Evolutionary conservation across 1,284 basidiomycete species (phyloP), one percentile per base, ranked within the genome.

Genomic region (Coniferiporia weirii): DNA sequence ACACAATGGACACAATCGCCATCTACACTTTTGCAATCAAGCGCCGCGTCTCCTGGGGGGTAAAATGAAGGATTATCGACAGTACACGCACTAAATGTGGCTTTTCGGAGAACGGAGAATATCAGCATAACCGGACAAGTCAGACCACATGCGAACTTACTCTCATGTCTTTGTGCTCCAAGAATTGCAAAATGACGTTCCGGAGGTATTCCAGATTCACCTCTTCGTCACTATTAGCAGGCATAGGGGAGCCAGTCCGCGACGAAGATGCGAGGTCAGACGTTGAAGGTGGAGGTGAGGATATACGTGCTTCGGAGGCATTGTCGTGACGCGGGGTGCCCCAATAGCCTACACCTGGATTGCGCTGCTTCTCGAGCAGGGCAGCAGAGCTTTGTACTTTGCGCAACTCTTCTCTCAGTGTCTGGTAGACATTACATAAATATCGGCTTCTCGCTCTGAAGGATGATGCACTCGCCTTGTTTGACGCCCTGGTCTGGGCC

Each of bases 261-360:
- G 76, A 72, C 61, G 66, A 54, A 1, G 61, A 64, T 5, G 75
- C 71, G 0, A 73, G 64, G n/a, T 79, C 76, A 15, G 77, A 36
- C 12, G 57, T 73, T 2, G 78, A 68, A 20, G 67, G 67, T 19
- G 78, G 78, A 15, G 80, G 78, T 27, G 77, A 71, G 7, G 81
- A 79, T 32, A 75, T 75, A 20, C 78, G 77, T 22, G 75, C 71
- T 36, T 79, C 77, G 17, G 72, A 69, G 19, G 68, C 67, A 35
- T 71, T 73, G 15, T 76, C 76, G 22, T 72, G 64, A 52, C 78
- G 77, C 12, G 79, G 12, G 27, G 52, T 73, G 5, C 84, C 81
- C 92, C 93, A 96, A 71, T 95, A 96, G 4, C 94, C 93, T 10
- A 93, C 88, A n/a, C 94, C 94, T 0, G 94, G 92, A 67, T 91